These are phyloP conservation scores for Candida pseudoglaebosa DNA, from an alignment of 805 yeast species.

Conservation along the genomic window DNA sequence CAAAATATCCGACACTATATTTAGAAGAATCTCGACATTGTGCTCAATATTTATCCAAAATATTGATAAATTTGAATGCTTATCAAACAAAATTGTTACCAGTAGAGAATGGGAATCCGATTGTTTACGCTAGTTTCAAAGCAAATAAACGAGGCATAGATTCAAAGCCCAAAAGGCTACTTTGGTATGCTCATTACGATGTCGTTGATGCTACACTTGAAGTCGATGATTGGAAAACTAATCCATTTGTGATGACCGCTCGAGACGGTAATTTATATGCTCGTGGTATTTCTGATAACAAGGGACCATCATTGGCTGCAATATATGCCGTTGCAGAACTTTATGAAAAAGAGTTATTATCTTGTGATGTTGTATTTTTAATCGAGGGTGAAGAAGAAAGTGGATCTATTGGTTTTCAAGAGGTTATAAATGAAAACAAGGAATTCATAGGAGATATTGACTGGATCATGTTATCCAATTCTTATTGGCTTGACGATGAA, in stretches of 20 bases:
- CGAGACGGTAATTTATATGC: slow-evolving; percentile 84
- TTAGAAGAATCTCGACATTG: slow-evolving; percentile 82
- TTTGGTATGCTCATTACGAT: slow-evolving; percentile 97
- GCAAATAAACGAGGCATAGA: neutral
- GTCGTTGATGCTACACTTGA: slow-evolving; percentile 74
- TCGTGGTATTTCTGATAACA: slow-evolving; percentile 91
- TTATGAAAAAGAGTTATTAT: slow-evolving; percentile 45
- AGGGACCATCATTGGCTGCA: slow-evolving; percentile 88
- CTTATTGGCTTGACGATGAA: slow-evolving; percentile 88
- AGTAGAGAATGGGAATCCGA: slow-evolving; percentile 76
- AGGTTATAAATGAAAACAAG: slow-evolving; percentile 52
- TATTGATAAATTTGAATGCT: slow-evolving; percentile 69
- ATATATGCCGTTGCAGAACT: slow-evolving; percentile 82
- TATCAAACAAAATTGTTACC: slow-evolving; percentile 63
- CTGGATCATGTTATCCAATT: slow-evolving; percentile 86
- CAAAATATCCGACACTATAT: slow-evolving; percentile 62
- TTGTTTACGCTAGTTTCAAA: slow-evolving; percentile 71
- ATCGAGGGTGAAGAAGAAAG: slow-evolving; percentile 96
- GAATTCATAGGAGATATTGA: slow-evolving; percentile 60
- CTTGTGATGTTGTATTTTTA: slow-evolving; percentile 73
- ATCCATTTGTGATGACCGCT: slow-evolving; percentile 74
- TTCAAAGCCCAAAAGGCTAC: slow-evolving; percentile 33
- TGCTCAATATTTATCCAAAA: slow-evolving; percentile 65
- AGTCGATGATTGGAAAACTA: slow-evolving; percentile 63
- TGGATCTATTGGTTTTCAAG: slow-evolving; percentile 83